Evolutionary conservation across 108 stramenopile genomes (phyloP).

Genomic region (Nannochloropsis oceanica): DNA sequence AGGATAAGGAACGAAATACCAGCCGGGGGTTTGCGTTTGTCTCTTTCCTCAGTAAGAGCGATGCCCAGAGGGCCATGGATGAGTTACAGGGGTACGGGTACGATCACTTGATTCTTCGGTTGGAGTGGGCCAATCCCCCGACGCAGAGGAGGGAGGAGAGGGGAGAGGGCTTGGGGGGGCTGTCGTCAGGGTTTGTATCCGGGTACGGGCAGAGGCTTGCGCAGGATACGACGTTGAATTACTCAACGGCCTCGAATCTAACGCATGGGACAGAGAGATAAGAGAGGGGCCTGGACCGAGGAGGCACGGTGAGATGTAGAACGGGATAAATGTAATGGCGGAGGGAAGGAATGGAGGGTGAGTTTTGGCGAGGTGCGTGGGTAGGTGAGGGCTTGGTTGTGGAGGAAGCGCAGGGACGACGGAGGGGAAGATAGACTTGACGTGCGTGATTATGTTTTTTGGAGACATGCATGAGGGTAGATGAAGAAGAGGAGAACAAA

Average conservation of each 20-base stretch:
- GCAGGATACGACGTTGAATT: slow-evolving; percentile 94
- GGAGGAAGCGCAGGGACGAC: too few relatives aligned
- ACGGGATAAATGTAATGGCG: too few relatives aligned
- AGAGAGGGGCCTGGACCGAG: background rate
- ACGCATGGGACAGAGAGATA: slow-evolving; percentile 37
- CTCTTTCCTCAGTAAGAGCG: slow-evolving; percentile 67
- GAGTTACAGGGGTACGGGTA: slow-evolving; percentile 87
- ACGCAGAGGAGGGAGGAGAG: slow-evolving; percentile 3
- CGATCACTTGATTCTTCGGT: slow-evolving; percentile 96
- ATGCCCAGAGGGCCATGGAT: slow-evolving; percentile 85
- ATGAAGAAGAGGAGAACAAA: too few relatives aligned
- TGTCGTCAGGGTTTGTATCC: background rate
- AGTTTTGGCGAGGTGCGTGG: too few relatives aligned
- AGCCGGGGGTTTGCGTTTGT: slow-evolving; percentile 92
- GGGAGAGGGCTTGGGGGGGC: background rate
- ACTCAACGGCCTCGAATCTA: slow-evolving; percentile 77
- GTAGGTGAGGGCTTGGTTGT: too few relatives aligned
- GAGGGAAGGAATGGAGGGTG: too few relatives aligned
- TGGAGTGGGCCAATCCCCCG: slow-evolving; percentile 94
- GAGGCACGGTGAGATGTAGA: too few relatives aligned
- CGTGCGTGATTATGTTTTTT: too few relatives aligned
- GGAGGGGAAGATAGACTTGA: too few relatives aligned
- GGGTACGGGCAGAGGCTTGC: slow-evolving; percentile 94
- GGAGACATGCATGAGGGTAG: too few relatives aligned
- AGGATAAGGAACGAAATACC: slow-evolving; percentile 80